Evolutionary conservation across 768 basidiomycete genomes (phyloP), one percentile per base, ranked within the genome.

Genomic region (Boletus sp.): DNA sequence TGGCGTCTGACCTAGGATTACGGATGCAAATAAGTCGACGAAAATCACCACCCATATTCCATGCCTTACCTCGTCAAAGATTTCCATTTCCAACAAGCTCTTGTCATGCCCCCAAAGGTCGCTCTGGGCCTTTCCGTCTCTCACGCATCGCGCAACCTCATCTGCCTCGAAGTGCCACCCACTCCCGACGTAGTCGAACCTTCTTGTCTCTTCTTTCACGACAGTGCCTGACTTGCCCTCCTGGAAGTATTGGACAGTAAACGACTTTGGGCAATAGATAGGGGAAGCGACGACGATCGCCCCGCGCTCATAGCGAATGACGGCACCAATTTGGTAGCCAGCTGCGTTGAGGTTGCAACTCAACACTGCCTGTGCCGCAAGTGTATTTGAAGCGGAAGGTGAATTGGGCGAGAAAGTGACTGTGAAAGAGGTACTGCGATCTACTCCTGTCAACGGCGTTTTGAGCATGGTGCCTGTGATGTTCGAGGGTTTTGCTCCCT

Each of bases 91-190:
- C 56, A 93, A 62, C 62, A 88, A 63, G 64, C 87, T 93, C 74
- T 93, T 92, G 40, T 84, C 82, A 60, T 87, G 87, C 1, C 84
- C 79, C 89, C 91, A 93, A 32, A 83, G 62, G 5, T 75, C 75
- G 62, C 90, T 91, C 71, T 93, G 84, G 25, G 73, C 72, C 75
- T 86, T 89, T 3, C 87, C 87, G 49, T 86, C 85, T 37, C 83
- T 71, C 21, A 92, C 74, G 64, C 87, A 90, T 45, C 89, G 72
- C 17, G 89, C 92, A 11, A 92, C 90, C 55, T 94, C 91, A 63
- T 95, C 93, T 4, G 92, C 91, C 70, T 94, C 82, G 70, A 85
- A 95, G 68, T 90, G 82, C 87, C 82, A 90, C 8, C 91, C 93
- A 33, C 74, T 75, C 10, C 89, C 90, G 5, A 77, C 71, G 62